A percentile compares a stretch with the other conserved stretches of the same genome.
These are phyloP conservation scores for Chaetomidium leptoderma DNA, from an alignment of 495 filamentous ascomycete genomes.

Conservation along the genomic window DNA sequence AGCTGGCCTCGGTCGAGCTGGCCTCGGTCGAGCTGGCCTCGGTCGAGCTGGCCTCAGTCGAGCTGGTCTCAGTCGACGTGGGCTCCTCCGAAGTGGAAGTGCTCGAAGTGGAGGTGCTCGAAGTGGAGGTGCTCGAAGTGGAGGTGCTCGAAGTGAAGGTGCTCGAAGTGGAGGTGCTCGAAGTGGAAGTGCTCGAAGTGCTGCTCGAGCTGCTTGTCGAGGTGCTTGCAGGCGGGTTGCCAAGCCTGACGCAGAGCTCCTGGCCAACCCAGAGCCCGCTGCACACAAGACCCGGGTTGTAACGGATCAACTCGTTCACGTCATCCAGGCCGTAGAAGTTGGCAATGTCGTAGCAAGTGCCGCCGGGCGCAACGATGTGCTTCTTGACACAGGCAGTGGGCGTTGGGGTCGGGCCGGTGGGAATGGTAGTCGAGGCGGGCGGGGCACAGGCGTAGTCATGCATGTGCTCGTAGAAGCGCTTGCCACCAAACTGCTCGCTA, in stretches of 20 bases:
- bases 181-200: neutral
- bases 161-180: neutral
- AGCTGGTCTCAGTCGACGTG: conserved; percentile 11
- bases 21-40: conserved; percentile 12
- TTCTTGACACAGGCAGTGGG: conserved; percentile 19
- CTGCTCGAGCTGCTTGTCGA: conserved; percentile 7
- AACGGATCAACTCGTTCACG: neutral
- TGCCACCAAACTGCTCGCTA: conserved; percentile 18
- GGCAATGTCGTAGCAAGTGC: conserved; percentile 20
- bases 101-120: conserved; percentile 9
- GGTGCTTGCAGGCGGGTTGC: conserved; percentile 5
- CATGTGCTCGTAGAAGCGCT: conserved; percentile 31
- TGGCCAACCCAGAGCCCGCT: conserved; percentile 4
- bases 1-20: conserved; percentile 3
- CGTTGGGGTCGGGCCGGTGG: conserved; percentile 3
- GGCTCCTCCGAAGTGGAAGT: conserved; percentile 2
- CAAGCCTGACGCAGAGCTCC: conserved; percentile 14
- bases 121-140: neutral
- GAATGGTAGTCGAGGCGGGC: conserved; percentile 12
- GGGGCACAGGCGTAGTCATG: conserved; percentile 22
- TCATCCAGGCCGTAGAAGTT: conserved; percentile 13
- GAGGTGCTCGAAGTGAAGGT: conserved; percentile 5
- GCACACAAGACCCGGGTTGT: conserved; percentile 17
- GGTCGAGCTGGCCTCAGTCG: conserved; percentile 9
- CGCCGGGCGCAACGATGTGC: conserved; percentile 15